Base-by-base conservation (phyloP, 768 basidiomycete genomes). In the Cubamyces lactineus region DNA sequence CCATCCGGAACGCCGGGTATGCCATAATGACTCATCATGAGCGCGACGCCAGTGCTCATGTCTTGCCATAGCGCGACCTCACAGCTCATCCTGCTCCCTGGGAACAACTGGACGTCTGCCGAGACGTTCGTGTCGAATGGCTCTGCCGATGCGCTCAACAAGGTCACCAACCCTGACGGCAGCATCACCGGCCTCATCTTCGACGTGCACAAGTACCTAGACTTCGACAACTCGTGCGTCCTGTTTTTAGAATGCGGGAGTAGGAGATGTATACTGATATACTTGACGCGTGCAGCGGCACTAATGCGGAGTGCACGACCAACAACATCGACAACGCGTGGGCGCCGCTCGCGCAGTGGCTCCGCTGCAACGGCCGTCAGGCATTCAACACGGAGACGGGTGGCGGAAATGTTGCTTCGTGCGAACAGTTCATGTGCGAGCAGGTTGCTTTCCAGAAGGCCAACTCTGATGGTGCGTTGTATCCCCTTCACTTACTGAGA, bases 131-230 rank as follows among this genome's bases (percentile, higher is more conserved):
- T 78, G 71, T 73, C 75, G 26, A 74, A 73, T 11, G 80, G 78
- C 28, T 69, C 72, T 23, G 78, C 77, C 42, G 75, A 75, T n/a
- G 64, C 71, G 41, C 71, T 82, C 15, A 66, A 77, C 52, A 71
- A 70, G 58, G 73, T 82, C 53, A 80, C 73, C 3, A 78, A 82
- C 61, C 78, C 79, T 17, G 72, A 71, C 52, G 76, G 76, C 23
- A 72, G 71, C 53, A 77, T 70, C 11, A 68, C 58, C 60, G 73
- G 73, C 63, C 73, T 81, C n/a, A 65, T 80, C 58, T 75, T 82
- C 61, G 81, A 82, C 63, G 75, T 77, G 1, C 79, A 80, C 73
- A 75, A 78, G 69, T 81, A 81, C 67, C 76, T 80, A 63, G 80
- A 82, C 62, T 70, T 68, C 24, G 78, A 81, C 67, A 78, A 77